Base-by-base conservation (phyloP, 176 grass and related monocot genomes). In the Aegilops sharonensis region DNA sequence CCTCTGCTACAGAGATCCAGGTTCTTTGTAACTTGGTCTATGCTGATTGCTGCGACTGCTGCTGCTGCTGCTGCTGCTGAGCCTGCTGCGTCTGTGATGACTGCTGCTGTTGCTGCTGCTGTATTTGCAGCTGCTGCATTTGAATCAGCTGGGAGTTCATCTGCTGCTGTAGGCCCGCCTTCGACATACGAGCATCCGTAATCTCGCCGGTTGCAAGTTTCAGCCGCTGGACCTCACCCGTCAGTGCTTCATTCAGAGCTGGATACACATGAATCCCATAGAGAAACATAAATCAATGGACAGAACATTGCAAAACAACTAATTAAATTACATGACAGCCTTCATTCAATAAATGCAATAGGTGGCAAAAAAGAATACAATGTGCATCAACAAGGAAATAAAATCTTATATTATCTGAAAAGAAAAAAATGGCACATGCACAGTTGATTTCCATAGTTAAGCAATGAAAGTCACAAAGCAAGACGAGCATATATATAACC, bases 201-300 rank as follows among this genome's bases (percentile, higher is more conserved):
- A 94, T 85, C 81, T 98, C 93, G 47, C 96, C 96, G 2, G 91
- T 95, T 32, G 88, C 88, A 37, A 94, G 15, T 88, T 95, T 98
- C 70, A 98, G 87, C 57, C 86, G 86, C 78, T 98, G 94, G 78
- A 98, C 90, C 86, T 98, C 96, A 0, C 68, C 88, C 20, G 86
- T 98, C 37, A 98, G 85, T 24, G 93, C 91, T 72, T 98, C 96
- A 37, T 95, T 98, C 84, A 98, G 90, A 48, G 93, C 93, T 98
- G 90, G 43, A 70, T 62, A 79, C 77, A 87, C 47, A 59, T 75
- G 13, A 79, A 81, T 78, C 37, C 81, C 23, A 36, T 9, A 62
- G 10, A 47, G 23, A 18, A 11, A 13, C 21, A 29, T 71, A 86
- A 17, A 78, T 39, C 2, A 59, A 40, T 56, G 30, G 4, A 62